Evolutionary conservation across 768 basidiomycete species (phyloP).

Genomic region (Lactarius akahatsu): DNA sequence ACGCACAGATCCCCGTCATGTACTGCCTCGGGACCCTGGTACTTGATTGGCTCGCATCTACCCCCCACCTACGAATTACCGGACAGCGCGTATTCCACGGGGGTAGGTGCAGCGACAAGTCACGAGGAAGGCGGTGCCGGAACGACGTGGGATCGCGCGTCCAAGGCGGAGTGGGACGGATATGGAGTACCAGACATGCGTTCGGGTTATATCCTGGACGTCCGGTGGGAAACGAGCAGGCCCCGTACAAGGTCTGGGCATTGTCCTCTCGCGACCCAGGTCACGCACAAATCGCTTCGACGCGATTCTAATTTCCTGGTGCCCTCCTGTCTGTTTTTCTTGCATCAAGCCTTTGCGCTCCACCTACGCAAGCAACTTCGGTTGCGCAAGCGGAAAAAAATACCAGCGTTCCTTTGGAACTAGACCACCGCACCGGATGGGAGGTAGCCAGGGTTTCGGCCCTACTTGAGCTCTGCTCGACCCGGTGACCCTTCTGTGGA

Average conservation of each 20-base stretch:
- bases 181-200: conserved; percentile 14
- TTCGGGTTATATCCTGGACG: conserved; percentile 5
- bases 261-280: conserved; percentile 5
- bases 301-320: conserved; percentile 18
- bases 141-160: conserved; percentile 20
- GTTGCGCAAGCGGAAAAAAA: not conserved
- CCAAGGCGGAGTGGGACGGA: conserved; percentile 5
- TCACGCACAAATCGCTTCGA: conserved; percentile 9
- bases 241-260: conserved; percentile 5
- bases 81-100: conserved; percentile 5
- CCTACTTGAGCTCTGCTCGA: conserved; percentile 26
- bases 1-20: conserved; percentile 23
- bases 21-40: conserved; percentile 27
- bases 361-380: not conserved
- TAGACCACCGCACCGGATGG: conserved; percentile 22
- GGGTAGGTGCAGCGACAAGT: conserved; percentile 11
- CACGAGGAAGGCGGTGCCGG: conserved; percentile 28
- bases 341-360: conserved; percentile 8
- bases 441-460: conserved; percentile 21
- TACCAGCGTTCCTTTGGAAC: conserved; percentile 22
- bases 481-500: conserved; percentile 27
- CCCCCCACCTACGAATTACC: conserved; percentile 11
- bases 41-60: conserved; percentile 6
- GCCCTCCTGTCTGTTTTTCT: conserved; percentile 18
- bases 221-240: conserved; percentile 19